A percentile compares a stretch with the other conserved stretches of the same genome.
Evolutionary conservation across 805 yeast species (phyloP).

Genomic region (Saccharomycopsis olivae): DNA sequence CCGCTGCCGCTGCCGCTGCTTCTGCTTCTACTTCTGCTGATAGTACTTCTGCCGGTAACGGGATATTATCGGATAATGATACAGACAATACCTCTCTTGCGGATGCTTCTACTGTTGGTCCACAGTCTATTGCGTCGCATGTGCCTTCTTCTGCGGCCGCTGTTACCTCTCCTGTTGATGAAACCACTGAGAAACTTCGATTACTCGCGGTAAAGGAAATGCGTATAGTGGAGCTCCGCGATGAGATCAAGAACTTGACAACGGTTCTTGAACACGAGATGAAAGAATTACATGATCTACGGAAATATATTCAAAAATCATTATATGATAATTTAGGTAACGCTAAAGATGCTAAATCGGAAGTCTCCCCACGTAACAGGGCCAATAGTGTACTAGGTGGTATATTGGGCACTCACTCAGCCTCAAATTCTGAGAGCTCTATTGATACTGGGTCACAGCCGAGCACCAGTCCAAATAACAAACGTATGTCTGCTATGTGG

Average conservation of each 20-base stretch:
- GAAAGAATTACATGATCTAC: slow-evolving; percentile 13
- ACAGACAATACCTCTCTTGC: no score
- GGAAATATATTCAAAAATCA: slow-evolving; percentile 12
- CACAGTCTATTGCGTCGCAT: no score
- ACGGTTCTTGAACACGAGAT: slow-evolving; percentile 7
- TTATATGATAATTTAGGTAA: slow-evolving; percentile 9
- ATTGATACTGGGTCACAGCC: background rate
- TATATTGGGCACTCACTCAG: slow-evolving; percentile 5
- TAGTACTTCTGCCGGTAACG: no score
- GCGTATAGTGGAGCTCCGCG: slow-evolving; percentile 16
- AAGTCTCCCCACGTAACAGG: background rate
- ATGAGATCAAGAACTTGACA: slow-evolving; percentile 12
- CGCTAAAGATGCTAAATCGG: background rate
- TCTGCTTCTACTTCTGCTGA: no score
- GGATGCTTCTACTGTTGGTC: no score
- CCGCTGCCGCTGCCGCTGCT: slow-evolving; percentile 2
- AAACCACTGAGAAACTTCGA: slow-evolving; percentile 14
- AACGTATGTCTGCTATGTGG: slow-evolving; percentile 14
- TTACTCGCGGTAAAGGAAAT: slow-evolving; percentile 17
- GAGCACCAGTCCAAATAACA: slow-evolving; percentile 4
- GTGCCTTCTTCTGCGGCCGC: no score
- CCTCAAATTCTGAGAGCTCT: background rate
- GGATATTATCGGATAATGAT: no score
- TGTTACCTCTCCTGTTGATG: slow-evolving; percentile 6
- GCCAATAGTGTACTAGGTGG: slow-evolving; percentile 12